Percentiles rank a stretch among this genome's conserved stretches.
Conservation (phyloP, 2,329 filamentous ascomycete species). For the Venturia nashicola region DNA sequence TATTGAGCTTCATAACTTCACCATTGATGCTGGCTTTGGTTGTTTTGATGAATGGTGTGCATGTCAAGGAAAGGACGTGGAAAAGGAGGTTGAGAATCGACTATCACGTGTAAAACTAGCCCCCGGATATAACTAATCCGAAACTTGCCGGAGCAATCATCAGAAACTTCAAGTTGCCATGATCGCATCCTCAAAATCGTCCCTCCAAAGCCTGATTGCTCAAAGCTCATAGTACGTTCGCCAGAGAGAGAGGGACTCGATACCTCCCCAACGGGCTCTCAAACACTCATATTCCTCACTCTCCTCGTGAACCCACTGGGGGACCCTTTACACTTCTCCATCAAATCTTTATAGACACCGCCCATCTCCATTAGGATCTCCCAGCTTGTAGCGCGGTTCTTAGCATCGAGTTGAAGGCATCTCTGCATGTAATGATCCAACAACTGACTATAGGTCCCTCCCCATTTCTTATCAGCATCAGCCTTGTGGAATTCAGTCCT, state of each 20-base stretch:
- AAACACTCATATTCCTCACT: neutral
- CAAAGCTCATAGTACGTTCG: neutral
- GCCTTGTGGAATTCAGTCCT: neutral
- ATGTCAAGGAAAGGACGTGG: too few relatives aligned
- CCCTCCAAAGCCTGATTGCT: neutral
- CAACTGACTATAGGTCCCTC: neutral
- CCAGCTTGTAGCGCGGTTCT: neutral
- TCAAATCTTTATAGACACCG: neutral
- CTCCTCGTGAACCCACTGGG: neutral
- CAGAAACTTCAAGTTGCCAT: too few relatives aligned
- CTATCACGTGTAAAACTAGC: too few relatives aligned
- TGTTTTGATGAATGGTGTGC: too few relatives aligned
- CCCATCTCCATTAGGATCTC: neutral
- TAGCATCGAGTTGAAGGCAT: neutral
- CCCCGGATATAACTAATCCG: too few relatives aligned
- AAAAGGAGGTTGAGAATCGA: too few relatives aligned
- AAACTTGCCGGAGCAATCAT: too few relatives aligned
- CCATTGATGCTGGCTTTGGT: too few relatives aligned
- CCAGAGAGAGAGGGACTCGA: neutral
- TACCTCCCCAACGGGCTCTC: neutral
- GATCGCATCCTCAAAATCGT: neutral
- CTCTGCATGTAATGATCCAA: neutral
- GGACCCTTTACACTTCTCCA: neutral
- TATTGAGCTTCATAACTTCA: too few relatives aligned
- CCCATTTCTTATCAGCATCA: neutral